Base-by-base conservation (phyloP, 495 filamentous ascomycete species). In the Parmelia sp. region DNA sequence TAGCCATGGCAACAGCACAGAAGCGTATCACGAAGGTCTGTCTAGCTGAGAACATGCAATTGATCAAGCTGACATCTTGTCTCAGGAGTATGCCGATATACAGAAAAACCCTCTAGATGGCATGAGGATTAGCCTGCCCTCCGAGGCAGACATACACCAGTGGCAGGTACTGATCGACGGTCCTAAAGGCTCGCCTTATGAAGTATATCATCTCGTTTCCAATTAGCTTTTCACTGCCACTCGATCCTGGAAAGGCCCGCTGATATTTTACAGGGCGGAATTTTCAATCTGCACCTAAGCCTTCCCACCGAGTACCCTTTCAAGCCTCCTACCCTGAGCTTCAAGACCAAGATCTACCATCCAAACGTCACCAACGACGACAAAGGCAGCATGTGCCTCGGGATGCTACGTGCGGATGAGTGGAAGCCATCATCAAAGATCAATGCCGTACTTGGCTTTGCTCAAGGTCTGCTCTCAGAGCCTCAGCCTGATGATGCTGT, bases 291-390 rank as follows among this genome's bases (percentile, higher is more conserved):
- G 25, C 80, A 86, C 57, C 78, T 97, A 64, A 81, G 74, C 25
- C 85, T 98, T 7, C 94, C 94, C 25, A 77, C 75, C 64, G 89
- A 94, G 67, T 98, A 97, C 79, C 94, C 94, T 14, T 98, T 97
- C 86, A 96, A 95, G 71, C 87, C 94, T 7, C 95, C 95, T 0
- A 80, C 79, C 40, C 82, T 98, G 66, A 87, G 79, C 69, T 98
- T 97, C 84, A 82, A 83, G 59, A 98, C 94, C 45, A 96, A 94
- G 73, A 91, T 98, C 78, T 98, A 96, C 81, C 94, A 98, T 81
- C 95, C 95, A 19, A 98, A 98, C 77, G 86, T 98, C 55, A 92
- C 90, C 72, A 96, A 96, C 81, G 95, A 97, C 75, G 87, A 87
- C 68, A 88, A 88, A 63, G 94, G 94, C 12, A 85, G 81, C 71